These are phyloP conservation scores for Melampsora larici-populina DNA, from an alignment of 1,284 basidiomycete genomes.

Conservation along the genomic window DNA sequence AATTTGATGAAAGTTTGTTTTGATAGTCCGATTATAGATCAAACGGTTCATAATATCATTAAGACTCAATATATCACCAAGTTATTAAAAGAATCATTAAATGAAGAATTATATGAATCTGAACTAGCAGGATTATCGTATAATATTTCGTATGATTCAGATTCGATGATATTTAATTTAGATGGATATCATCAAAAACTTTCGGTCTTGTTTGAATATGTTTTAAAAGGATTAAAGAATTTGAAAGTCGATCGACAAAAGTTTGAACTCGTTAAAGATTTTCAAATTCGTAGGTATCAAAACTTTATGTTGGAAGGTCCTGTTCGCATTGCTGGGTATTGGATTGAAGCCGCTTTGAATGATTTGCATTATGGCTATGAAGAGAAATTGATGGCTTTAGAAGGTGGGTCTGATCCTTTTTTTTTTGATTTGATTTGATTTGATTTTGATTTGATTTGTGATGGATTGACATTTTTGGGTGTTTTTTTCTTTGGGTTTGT, in stretches of 20 bases:
- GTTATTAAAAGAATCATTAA: constrained; percentile 80
- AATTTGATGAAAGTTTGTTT: too few species aligned
- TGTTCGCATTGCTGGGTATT: constrained; percentile 24
- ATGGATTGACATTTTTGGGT: background rate
- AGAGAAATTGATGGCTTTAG: constrained; percentile 24
- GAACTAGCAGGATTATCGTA: constrained; percentile 85
- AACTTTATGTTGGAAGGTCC: constrained; percentile 38
- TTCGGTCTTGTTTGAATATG: constrained; percentile 68
- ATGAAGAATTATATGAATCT: constrained; percentile 89
- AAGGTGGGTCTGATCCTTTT: background rate
- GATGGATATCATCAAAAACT: constrained; percentile 95
- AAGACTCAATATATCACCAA: constrained; percentile 72
- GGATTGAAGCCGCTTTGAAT: constrained; percentile 18
- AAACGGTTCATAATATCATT: constrained; percentile 50
- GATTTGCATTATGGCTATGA: constrained; percentile 32
- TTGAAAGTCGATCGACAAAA: constrained; percentile 70
- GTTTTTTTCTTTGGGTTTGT: background rate
- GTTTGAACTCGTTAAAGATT: constrained; percentile 79
- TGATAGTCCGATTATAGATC: constrained; percentile 53
- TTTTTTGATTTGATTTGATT: background rate
- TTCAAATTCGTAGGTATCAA: constrained; percentile 57
- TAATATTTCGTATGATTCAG: constrained; percentile 65
- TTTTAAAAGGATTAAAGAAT: constrained; percentile 69
- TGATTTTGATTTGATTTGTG: background rate
- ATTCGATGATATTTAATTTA: constrained; percentile 69